Evolutionary conservation across 2,329 filamentous ascomycete genomes (phyloP).

Genomic region (Bipolaris bicolor): DNA sequence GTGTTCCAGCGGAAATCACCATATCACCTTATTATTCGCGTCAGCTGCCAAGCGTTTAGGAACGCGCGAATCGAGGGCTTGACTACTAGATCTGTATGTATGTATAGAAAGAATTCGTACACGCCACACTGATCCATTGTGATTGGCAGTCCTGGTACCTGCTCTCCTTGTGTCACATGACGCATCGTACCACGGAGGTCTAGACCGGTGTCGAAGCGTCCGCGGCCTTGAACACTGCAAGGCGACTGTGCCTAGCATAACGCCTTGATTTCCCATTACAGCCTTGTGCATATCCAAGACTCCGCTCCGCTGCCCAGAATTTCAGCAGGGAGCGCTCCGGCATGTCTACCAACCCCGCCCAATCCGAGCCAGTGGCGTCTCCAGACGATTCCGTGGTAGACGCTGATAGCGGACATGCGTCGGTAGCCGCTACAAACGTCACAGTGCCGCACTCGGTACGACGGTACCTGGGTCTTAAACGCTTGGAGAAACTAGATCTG

Average conservation of each 20-base stretch:
- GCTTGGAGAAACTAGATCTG: conserved; percentile 22
- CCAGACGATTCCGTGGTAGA: neutral
- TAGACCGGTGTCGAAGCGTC: conserved; percentile 5
- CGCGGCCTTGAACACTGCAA: conserved; percentile 7
- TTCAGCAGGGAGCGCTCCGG: conserved; percentile 11
- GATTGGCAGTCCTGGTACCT: neutral
- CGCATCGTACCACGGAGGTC: conserved; percentile 3
- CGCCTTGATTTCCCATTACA: conserved; percentile 3
- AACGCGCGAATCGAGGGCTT: neutral
- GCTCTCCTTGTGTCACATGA: neutral
- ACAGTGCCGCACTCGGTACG: neutral
- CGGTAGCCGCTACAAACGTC: neutral
- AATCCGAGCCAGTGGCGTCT: conserved; percentile 9
- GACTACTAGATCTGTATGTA: neutral
- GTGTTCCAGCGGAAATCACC: neutral
- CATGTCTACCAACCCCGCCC: neutral
- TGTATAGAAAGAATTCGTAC: conserved; percentile 1
- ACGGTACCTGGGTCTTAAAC: conserved; percentile 16
- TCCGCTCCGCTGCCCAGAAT: conserved; percentile 22
- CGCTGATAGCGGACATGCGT: neutral
- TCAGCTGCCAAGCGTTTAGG: neutral
- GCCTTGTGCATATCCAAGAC: conserved; percentile 15
- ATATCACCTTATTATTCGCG: neutral
- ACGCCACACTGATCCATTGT: neutral
- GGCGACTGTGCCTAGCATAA: conserved; percentile 7